Conservation (phyloP, 2,329 filamentous ascomycete species). For the Botryotinia convoluta region DNA sequence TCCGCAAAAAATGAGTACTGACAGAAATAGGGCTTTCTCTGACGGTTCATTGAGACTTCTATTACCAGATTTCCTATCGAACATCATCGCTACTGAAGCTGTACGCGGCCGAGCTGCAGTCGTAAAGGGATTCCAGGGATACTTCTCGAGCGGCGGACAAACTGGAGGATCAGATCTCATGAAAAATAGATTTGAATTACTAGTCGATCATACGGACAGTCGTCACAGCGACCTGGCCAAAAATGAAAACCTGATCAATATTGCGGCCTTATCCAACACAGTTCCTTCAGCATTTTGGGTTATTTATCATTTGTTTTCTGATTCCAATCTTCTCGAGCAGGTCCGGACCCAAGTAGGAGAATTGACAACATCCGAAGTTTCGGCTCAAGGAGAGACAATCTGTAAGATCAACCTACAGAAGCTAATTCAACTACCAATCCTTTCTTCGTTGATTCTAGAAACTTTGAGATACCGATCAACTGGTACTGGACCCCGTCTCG, state of each 20-base stretch:
- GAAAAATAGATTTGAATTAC: not conserved
- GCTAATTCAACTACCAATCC: not conserved
- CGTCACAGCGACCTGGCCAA: slow-evolving; percentile 1
- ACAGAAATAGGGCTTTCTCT: slow-evolving; percentile 9
- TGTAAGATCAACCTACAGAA: slow-evolving; percentile 3
- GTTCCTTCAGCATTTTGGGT: slow-evolving; percentile 9
- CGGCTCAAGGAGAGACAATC: not conserved
- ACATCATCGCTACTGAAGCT: not conserved
- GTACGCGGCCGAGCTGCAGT: slow-evolving; percentile 2
- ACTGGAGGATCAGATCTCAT: not conserved
- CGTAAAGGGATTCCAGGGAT: not conserved
- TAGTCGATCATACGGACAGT: not conserved
- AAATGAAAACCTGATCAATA: not conserved
- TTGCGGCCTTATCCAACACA: slow-evolving; percentile 11
- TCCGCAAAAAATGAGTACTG: not conserved
- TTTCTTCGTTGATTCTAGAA: not conserved
- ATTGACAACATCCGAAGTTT: slow-evolving; percentile 1
- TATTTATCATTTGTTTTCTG: slow-evolving; percentile 9
- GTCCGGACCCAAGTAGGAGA: slow-evolving; percentile 1
- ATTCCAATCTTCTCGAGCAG: not conserved
- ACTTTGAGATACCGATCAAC: slow-evolving; percentile 5
- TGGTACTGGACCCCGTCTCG: slow-evolving; percentile 2
- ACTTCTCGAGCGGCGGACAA: not conserved
- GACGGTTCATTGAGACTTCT: slow-evolving; percentile 7
- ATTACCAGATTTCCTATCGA: not conserved